Conservation (phyloP, 2,329 filamentous ascomycete species). For the Didymella keratinophila region DNA sequence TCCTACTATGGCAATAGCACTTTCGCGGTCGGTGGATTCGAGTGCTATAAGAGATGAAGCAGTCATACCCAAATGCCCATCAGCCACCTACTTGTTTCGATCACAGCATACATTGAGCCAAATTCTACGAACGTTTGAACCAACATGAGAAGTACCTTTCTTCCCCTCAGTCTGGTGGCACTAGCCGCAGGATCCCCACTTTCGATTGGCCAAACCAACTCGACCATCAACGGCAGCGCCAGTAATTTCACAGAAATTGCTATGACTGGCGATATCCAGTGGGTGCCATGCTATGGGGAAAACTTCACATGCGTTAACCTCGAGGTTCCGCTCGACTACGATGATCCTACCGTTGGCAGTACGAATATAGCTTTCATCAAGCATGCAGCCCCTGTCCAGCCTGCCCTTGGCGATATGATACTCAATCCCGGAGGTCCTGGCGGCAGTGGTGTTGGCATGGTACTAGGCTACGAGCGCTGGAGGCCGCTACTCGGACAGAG, state of each 20-base stretch:
- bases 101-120: neutral
- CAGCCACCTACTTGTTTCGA: neutral
- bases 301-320: constrained; percentile 23
- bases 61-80: neutral
- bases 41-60: neutral
- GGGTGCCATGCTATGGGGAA: constrained; percentile 19
- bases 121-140: neutral
- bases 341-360: constrained; percentile 20
- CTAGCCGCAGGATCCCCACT: neutral
- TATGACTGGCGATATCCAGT: neutral
- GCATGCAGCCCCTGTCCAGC: constrained; percentile 9
- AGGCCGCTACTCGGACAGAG: constrained; percentile 7
- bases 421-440: constrained; percentile 40
- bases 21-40: neutral
- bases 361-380: constrained; percentile 29
- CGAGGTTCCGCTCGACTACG: constrained; percentile 34
- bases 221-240: neutral
- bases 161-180: neutral
- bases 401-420: constrained; percentile 25
- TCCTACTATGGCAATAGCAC: neutral
- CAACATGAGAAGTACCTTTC: neutral
- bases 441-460: constrained; percentile 38
- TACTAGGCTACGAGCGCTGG: constrained; percentile 10
- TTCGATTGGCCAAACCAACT: neutral
- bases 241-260: neutral